Evolutionary conservation across 345 rosid genomes (phyloP), one percentile per base, ranked within the genome.

Genomic region (Psidium friedrichsthalianum): DNA sequence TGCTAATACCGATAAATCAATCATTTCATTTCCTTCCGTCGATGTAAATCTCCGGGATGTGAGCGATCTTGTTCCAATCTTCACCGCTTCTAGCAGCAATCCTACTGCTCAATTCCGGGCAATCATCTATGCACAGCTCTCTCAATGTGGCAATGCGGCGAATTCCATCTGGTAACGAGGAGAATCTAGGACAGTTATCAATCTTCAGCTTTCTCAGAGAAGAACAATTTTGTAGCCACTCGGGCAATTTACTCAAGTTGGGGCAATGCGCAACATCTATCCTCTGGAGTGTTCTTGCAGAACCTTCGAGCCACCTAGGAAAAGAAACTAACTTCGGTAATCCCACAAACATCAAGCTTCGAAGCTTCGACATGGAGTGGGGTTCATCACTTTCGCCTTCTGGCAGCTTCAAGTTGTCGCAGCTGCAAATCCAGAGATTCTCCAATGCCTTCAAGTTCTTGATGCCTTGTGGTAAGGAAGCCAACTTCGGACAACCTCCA

Each of bases 11-110:
- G 3, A 59, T 58, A 51, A 22, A 74, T 76, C n/a, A 36, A 42
- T 85, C 84, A 82, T 76, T 85, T 74, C 11, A 88, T 52, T 83
- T 86, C 85, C 74, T 76, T 22, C 84, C 85, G 52, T 88, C 88
- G 25, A 90, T 82, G 25, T 55, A 10, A 40, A 87, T 69, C 13
- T 82, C 53, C 10, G 83, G 87, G 54, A 88, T 10, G 74, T 87
- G 90, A 42, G 87, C 78, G 24, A 90, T 90, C 82, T 86, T 87
- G 16, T 56, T 47, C 92, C 90, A 90, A 87, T 87, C 92, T 22
- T 84, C 90, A 53, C 90, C 84, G 18, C 47, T 56, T 56, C 29
- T 69, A n/a, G 51, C 69, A 16, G 56, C 56, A 61, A 89, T 88
- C 59, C 85, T 64, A 32, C 44, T 56, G 16, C 69, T 51, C 7